These are phyloP conservation scores for Emericellopsis cladophorae DNA, from an alignment of 2,329 filamentous ascomycete species.

Conservation along the genomic window DNA sequence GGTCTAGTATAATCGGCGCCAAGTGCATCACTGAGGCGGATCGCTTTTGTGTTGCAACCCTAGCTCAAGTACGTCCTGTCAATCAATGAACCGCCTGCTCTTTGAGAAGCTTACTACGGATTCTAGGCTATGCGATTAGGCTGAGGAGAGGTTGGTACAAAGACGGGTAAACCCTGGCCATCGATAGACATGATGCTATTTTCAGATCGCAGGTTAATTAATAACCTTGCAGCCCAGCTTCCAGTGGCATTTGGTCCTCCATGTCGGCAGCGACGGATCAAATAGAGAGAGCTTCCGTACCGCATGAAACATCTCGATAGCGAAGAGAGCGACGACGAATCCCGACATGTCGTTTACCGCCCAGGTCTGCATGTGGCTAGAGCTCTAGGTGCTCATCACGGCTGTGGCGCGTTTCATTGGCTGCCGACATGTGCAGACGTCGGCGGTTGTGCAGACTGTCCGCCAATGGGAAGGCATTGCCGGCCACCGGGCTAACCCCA, in stretches of 20 bases:
- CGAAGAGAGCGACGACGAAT: slow-evolving; percentile 1
- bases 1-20: too few species aligned
- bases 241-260: neutral
- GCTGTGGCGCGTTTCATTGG: slow-evolving; percentile 1
- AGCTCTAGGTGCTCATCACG: neutral
- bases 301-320: neutral
- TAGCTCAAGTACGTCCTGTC: too few species aligned
- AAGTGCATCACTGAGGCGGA: too few species aligned
- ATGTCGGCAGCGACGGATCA: neutral
- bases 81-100: too few species aligned
- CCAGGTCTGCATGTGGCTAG: slow-evolving; percentile 2
- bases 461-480: slow-evolving; percentile 1
- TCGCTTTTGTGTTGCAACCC: too few species aligned
- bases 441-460: neutral
- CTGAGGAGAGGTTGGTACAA: too few species aligned
- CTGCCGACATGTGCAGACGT: neutral
- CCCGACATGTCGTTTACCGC: slow-evolving; percentile 1
- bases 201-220: too few species aligned
- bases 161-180: too few species aligned
- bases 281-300: neutral
- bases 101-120: too few species aligned
- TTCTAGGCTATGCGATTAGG: too few species aligned
- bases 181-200: too few species aligned
- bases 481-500: neutral
- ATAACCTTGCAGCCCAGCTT: too few species aligned